phyloP scores from a whole-genome alignment of 352 stramenopile genomes.

The Poterioochromonas sp. region DNA sequence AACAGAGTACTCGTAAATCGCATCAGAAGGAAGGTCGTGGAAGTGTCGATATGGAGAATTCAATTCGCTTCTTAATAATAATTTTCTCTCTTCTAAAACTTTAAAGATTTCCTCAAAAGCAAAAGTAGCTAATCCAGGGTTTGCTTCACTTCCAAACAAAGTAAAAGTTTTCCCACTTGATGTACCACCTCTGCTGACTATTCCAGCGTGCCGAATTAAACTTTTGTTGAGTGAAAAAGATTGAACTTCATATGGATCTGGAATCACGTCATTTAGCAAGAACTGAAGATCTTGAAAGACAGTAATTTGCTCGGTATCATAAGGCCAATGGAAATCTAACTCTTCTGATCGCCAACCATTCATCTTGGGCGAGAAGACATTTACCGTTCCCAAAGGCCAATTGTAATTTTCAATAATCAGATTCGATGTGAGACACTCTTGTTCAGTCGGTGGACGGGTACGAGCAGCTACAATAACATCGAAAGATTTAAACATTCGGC shows the following conservation, averaged over 20 bases:
- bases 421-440: neutral
- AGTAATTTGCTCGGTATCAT: neutral
- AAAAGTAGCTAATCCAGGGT: neutral
- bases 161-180: neutral
- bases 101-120: neutral
- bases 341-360: neutral
- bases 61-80: neutral
- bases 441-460: neutral
- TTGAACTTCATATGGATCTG: neutral
- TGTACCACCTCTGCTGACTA: neutral
- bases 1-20: neutral
- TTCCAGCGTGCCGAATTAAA: neutral
- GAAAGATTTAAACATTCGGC: too few species aligned
- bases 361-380: neutral
- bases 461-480: neutral
- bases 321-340: neutral
- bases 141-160: neutral
- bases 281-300: conserved; percentile 4
- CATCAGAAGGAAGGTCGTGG: neutral
- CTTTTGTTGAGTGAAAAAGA: neutral
- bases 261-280: neutral
- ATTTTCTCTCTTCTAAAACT: neutral
- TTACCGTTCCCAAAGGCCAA: too few species aligned
- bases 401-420: neutral
- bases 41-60: neutral